Percentiles rank a stretch among this genome's conserved stretches.
Evolutionary conservation across 2,329 filamentous ascomycete genomes (phyloP).

Genomic region (Chrysoporthe deuterocubensis): DNA sequence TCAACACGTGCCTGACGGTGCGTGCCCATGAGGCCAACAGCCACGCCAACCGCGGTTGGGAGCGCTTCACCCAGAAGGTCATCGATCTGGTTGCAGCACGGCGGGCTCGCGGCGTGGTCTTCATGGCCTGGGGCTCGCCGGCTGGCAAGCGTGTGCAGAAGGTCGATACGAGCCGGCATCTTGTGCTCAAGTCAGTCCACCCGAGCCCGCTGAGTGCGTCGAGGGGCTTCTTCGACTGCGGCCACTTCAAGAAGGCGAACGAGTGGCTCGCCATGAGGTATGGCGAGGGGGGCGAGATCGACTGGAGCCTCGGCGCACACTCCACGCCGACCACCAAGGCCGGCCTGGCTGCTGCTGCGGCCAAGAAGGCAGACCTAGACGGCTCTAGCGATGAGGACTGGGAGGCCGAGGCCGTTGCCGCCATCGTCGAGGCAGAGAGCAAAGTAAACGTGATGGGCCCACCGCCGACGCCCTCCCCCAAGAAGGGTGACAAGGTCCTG

Average conservation of each 20-base stretch:
- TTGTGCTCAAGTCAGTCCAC: constrained; percentile 85
- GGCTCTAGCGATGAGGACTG: constrained; percentile 24
- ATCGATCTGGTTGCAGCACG: constrained; percentile 85
- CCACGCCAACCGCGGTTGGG: constrained; percentile 88
- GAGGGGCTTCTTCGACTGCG: constrained; percentile 81
- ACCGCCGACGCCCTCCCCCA: constrained; percentile 27
- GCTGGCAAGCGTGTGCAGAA: constrained; percentile 79
- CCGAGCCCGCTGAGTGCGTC: constrained; percentile 89
- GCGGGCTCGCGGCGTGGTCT: constrained; percentile 82
- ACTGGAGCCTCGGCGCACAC: constrained; percentile 70
- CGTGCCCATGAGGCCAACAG: constrained; percentile 86
- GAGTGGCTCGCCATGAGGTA: constrained; percentile 82
- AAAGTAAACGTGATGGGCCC: constrained; percentile 28
- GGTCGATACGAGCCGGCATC: constrained; percentile 74
- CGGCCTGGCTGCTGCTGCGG: constrained; percentile 23
- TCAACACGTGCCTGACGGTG: constrained; percentile 95
- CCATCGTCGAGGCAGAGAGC: constrained; percentile 21
- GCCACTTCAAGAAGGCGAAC: constrained; percentile 81
- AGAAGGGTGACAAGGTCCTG: constrained; percentile 18
- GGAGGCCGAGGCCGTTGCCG: constrained; percentile 26
- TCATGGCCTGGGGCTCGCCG: constrained; percentile 89
- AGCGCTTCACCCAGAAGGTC: constrained; percentile 86
- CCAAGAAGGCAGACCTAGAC: constrained; percentile 28
- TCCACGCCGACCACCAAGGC: constrained; percentile 34
- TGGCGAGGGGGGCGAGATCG: constrained; percentile 77